Base-by-base conservation (phyloP, 176 grass and related monocot species). In the Stipa capillata region DNA sequence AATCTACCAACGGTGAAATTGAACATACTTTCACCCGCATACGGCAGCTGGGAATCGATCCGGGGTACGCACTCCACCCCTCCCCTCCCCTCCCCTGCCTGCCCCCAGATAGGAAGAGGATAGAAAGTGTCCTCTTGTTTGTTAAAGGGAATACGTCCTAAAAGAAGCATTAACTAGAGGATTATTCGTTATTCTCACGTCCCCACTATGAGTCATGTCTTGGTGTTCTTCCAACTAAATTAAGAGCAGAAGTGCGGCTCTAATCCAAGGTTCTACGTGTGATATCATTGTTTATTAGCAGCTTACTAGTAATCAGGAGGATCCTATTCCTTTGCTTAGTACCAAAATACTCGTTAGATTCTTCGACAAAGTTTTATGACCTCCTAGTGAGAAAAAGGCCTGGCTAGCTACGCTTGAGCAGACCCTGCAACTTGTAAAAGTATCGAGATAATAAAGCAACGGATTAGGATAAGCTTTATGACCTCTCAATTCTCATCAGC, bases 161-260 rank as follows among this genome's bases (percentile, higher is more conserved):
- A n/a, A n/a, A n/a, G n/a, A n/a, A n/a, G 8, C 51, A 72, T 73
- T 73, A 85, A 43, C n/a, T 10, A 73, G 34, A 36, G 8, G 65
- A 72, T 72, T 78, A 25, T 24, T 16, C 21, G 16, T 24, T 8
- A 62, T 59, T 62, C 60, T 44, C 37, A 36, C n/a, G 14, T 8
- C 72, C 57, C 82, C 59, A 68, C 82, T 65, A 84, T 61, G 34
- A 24, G 82, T 20, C 82, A 84, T 68, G 72, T 84, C 72, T 48
- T 8, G 15, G 36, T 34, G 27, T 77, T 84, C 65, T 60, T 20
- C 7, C 25, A 27, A 25, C 4, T 71, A 72, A 60, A 82, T 60
- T 58, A 71, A 71, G 37, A 58, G 51, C 79, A 27, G 42, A 23
- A 25, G 29, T 82, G 66, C 53, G 65, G 40, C 55, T 77, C 41